These are phyloP conservation scores for Astragalus membranaceus DNA, from an alignment of 306 rosid genomes.

Conservation along the genomic window DNA sequence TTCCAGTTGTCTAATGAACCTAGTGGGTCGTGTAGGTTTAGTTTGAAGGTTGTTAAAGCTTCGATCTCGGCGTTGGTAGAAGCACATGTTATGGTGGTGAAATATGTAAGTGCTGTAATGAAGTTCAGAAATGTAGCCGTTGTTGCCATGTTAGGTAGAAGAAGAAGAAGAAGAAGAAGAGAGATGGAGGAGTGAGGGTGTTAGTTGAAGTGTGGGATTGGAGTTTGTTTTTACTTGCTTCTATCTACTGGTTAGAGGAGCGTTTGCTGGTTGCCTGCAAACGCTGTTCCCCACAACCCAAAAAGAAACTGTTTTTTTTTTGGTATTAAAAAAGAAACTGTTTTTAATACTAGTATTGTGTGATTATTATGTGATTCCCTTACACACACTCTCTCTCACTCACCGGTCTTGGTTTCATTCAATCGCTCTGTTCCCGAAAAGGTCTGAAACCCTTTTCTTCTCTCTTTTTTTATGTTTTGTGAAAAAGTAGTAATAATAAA, in stretches of 20 bases:
- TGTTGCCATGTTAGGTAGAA: conserved; percentile 15
- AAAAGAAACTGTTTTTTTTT: background rate
- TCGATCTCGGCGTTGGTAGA: conserved; percentile 31
- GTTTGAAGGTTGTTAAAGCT: conserved; percentile 53
- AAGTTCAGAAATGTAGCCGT: conserved; percentile 41
- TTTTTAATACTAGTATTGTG: background rate
- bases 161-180: background rate
- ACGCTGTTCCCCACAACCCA: background rate
- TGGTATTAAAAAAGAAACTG: background rate
- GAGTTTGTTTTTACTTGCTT: conserved; percentile 12
- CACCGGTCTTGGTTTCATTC: background rate
- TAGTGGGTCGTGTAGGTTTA: conserved; percentile 49
- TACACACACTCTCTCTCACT: background rate
- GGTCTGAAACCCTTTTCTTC: background rate
- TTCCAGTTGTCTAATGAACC: conserved; percentile 59
- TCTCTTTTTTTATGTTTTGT: background rate
- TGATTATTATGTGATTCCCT: background rate
- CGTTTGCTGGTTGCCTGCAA: conserved; percentile 22
- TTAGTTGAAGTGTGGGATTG: background rate
- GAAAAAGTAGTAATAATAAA: background rate
- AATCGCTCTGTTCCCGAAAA: conserved; percentile 27
- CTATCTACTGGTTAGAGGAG: conserved; percentile 23
- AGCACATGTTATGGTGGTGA: background rate
- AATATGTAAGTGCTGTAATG: background rate
- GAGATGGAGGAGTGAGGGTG: background rate